Base-by-base conservation (phyloP, 2,329 filamentous ascomycete genomes). In the Fusarium miscanthi region DNA sequence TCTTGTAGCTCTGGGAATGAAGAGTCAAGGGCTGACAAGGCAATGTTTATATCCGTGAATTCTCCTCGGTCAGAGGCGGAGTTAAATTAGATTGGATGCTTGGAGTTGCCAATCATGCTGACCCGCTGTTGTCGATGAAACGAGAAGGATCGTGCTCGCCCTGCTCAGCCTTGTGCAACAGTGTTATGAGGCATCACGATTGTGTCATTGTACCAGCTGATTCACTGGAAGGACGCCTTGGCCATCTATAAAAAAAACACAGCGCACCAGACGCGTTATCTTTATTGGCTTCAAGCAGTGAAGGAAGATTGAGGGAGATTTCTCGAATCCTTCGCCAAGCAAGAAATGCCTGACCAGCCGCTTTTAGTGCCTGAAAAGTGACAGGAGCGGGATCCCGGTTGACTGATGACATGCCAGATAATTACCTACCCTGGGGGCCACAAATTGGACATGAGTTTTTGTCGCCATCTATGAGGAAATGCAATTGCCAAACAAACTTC, bases 141-240 rank as follows among this genome's bases (percentile, higher is more conserved):
- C 61, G n/a, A 23, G 38, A 66, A 66, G 61, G 63, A 66, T 66
- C 16, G 25, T 35, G 51, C 19, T 59, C 49, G 49, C 45, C 42
- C 6, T 37, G 43, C 33, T 64, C 40, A 45, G 59, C 40, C 59
- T n/a, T 25, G 38, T 27, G 19, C 31, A 46, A 48, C 42, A 21
- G 14, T 35, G 23, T 11, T 10, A 8, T 8, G 14, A 19, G 11
- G 25, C 8, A 38, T 40, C 21, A 25, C 30, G 3, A 33, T 38
- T 30, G n/a, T 43, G 21, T 31, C 41, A 25, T 58, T 16, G 1
- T 1, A 5, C 1, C 23, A 19, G 2, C 2, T 58, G 52, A 23
- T 21, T 8, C 12, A 23, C 4, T 23, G 17, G 16, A 30, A 43
- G 38, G 14, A 23, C n/a, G 25, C 8, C 16, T 56, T 31, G 19